Conservation (phyloP, 129 eudicot species). For the Pulicaria dysenterica region DNA sequence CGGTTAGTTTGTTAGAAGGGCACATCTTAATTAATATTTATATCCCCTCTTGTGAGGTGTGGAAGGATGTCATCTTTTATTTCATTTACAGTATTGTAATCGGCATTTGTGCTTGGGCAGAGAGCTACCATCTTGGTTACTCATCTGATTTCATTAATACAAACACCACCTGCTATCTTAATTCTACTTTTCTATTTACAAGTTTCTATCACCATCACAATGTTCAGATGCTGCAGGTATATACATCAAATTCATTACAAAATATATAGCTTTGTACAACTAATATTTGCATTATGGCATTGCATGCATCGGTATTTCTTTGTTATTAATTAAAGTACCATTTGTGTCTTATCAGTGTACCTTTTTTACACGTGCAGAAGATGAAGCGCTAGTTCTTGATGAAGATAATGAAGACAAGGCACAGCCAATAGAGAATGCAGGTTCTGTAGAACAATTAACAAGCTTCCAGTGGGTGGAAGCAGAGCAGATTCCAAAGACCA, state of each 20-base stretch:
- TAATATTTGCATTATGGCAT: background rate
- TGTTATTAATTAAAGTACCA: background rate
- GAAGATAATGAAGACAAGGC: slow-evolving; percentile 9
- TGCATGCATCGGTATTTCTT: background rate
- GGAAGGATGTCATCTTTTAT: too few species aligned
- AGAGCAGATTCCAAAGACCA: slow-evolving; percentile 16
- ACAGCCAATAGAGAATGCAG: slow-evolving; percentile 21
- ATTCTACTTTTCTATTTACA: too few species aligned
- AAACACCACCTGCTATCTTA: too few species aligned
- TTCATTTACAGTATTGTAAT: too few species aligned
- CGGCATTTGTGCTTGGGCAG: too few species aligned
- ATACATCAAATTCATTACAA: background rate
- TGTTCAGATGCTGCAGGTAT: slow-evolving; percentile 50
- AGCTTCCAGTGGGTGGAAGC: slow-evolving; percentile 18
- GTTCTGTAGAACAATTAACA: slow-evolving; percentile 18
- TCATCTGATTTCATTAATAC: too few species aligned
- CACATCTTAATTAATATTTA: too few species aligned
- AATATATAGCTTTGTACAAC: background rate
- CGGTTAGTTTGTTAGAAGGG: too few species aligned
- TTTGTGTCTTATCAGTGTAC: too few species aligned
- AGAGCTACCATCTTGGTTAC: too few species aligned
- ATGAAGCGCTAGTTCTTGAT: slow-evolving; percentile 1
- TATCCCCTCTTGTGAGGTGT: too few species aligned
- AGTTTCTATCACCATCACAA: too few species aligned
- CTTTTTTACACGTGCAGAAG: slow-evolving; percentile 20